Evolutionary conservation across 2,329 filamentous ascomycete genomes (phyloP).

Genomic region (Xylariaceae sp.): DNA sequence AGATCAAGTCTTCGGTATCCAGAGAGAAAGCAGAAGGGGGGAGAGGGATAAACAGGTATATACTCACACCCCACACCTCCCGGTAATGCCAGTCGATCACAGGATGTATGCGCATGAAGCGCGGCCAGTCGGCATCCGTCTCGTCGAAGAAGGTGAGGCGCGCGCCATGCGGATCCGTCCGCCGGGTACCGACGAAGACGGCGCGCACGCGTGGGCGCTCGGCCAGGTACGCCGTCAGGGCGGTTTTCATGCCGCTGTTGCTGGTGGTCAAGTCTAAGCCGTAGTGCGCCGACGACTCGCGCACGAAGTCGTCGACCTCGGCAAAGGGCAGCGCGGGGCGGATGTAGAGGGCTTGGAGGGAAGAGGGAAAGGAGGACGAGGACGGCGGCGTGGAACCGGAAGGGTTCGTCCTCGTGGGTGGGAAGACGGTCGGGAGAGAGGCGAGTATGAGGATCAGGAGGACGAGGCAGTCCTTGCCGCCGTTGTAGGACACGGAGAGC

Average conservation of each 20-base stretch:
- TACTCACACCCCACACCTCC: slow-evolving; percentile 86
- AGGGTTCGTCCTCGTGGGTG: slow-evolving; percentile 16
- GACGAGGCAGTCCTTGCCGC: slow-evolving; percentile 95
- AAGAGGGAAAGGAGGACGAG: slow-evolving; percentile 31
- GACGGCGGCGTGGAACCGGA: slow-evolving; percentile 14
- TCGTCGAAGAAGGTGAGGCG: slow-evolving; percentile 75
- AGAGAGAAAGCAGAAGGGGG: neutral
- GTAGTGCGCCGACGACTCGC: slow-evolving; percentile 60
- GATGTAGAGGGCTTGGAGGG: slow-evolving; percentile 82
- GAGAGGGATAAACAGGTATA: slow-evolving; percentile 9
- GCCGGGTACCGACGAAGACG: slow-evolving; percentile 80
- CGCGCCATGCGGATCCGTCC: slow-evolving; percentile 88
- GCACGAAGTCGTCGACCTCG: slow-evolving; percentile 83
- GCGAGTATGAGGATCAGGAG: slow-evolving; percentile 83
- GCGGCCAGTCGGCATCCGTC: slow-evolving; percentile 86
- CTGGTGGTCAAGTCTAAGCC: slow-evolving; percentile 73
- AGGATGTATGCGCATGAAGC: slow-evolving; percentile 89
- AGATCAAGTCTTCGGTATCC: too few species aligned
- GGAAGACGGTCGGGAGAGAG: slow-evolving; percentile 40
- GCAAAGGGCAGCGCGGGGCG: slow-evolving; percentile 78
- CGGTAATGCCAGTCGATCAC: slow-evolving; percentile 97
- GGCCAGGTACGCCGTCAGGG: slow-evolving; percentile 71
- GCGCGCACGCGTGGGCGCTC: slow-evolving; percentile 64
- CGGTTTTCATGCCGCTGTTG: slow-evolving; percentile 68
- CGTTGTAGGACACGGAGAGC: slow-evolving; percentile 91